These are phyloP conservation scores for Rhypophila decipiens DNA, from an alignment of 495 filamentous ascomycete species.

Conservation along the genomic window DNA sequence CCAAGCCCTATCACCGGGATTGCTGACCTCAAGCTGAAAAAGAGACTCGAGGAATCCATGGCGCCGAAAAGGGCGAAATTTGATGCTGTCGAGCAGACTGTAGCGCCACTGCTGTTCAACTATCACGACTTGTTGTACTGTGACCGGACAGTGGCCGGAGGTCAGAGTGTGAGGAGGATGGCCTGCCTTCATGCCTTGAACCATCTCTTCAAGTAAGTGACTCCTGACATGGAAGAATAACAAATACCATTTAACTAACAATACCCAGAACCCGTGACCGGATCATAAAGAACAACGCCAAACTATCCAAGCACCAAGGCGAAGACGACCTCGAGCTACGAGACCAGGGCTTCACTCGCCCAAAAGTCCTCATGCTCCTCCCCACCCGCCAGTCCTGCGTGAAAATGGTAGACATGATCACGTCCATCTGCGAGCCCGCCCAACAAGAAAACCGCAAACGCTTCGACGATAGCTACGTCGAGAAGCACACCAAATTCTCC, in stretches of 20 bases:
- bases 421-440: constrained; percentile 66
- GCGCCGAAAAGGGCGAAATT: constrained; percentile 34
- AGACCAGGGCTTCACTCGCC: constrained; percentile 93
- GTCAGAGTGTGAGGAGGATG: constrained; percentile 60
- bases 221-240: not conserved
- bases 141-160: constrained; percentile 58
- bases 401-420: constrained; percentile 66
- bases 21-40: constrained; percentile 56
- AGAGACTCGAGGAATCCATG: constrained; percentile 33
- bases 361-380: constrained; percentile 83
- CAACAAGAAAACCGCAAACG: constrained; percentile 94
- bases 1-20: constrained; percentile 27
- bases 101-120: constrained; percentile 58
- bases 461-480: constrained; percentile 72
- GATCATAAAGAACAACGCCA: constrained; percentile 85
- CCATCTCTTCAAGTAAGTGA: constrained; percentile 71
- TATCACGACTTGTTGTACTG: constrained; percentile 80
- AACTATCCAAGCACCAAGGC: constrained; percentile 50
- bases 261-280: constrained; percentile 68
- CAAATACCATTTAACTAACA: not conserved
- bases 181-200: constrained; percentile 81
- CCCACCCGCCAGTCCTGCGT: constrained; percentile 83
- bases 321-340: constrained; percentile 66
- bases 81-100: constrained; percentile 42
- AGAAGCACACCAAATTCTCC: constrained; percentile 58